Percentiles rank a stretch among this genome's conserved stretches.
Conservation (phyloP, 192 early-diverging fungal genomes). For the Coemansia sp. region DNA sequence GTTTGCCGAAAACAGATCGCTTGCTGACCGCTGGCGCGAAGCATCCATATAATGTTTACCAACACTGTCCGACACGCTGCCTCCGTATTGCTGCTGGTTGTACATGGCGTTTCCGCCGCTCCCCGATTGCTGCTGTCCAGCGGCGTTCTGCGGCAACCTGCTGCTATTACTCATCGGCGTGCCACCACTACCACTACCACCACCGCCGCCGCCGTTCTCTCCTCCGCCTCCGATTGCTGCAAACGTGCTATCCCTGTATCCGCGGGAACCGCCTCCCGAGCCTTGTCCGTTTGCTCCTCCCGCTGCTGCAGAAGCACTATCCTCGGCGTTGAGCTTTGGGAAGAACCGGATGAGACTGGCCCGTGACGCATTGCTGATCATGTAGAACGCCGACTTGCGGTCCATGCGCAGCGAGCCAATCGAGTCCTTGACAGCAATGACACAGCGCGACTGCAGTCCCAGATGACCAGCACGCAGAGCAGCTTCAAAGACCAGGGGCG, state of each 20-base stretch:
- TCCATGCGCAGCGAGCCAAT: constrained; percentile 29
- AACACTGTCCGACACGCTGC: constrained; percentile 5
- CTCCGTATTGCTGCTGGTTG: constrained; percentile 13
- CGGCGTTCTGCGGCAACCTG: neutral
- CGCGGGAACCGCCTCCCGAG: neutral
- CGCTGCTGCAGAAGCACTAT: neutral
- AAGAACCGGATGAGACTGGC: constrained; percentile 41
- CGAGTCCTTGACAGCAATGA: constrained; percentile 34
- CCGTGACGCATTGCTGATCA: constrained; percentile 32
- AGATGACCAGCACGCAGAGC: constrained; percentile 66
- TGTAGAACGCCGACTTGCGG: constrained; percentile 36
- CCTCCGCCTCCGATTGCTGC: neutral
- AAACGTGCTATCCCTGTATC: neutral
- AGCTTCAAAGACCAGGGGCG: constrained; percentile 67
- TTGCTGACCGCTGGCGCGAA: constrained; percentile 31
- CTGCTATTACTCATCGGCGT: neutral
- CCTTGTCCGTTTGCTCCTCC: neutral
- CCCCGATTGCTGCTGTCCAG: neutral
- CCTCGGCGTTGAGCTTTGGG: constrained; percentile 28
- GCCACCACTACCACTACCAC: neutral
- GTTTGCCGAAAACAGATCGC: constrained; percentile 27
- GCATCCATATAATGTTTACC: constrained; percentile 9
- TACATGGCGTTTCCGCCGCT: neutral
- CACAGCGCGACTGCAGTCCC: constrained; percentile 59
- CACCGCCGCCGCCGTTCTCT: constrained; percentile 1